Percentiles rank a stretch among this genome's conserved stretches.
Evolutionary conservation across 2,329 filamentous ascomycete species (phyloP).

Genomic region (Paraconiothyrium brasiliense): DNA sequence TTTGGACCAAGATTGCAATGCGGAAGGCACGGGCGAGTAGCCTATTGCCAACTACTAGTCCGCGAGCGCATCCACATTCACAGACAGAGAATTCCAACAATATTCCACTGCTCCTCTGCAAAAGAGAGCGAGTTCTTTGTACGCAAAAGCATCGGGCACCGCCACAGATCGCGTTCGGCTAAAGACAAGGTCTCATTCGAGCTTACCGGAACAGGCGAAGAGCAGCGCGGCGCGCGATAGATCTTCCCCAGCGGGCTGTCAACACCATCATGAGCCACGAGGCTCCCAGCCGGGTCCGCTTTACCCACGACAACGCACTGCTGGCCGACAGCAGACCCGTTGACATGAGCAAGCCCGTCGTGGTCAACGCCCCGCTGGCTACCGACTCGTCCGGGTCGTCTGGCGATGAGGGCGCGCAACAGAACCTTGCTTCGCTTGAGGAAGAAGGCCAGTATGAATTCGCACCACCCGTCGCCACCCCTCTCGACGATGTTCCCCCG

Average conservation of each 20-base stretch:
- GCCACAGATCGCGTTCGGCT: constrained; percentile 13
- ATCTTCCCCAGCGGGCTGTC: constrained; percentile 13
- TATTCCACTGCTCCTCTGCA: background rate
- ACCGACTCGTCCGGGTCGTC: constrained; percentile 61
- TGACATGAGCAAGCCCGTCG: constrained; percentile 41
- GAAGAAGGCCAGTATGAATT: constrained; percentile 50
- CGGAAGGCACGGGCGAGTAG: background rate
- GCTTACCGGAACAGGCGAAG: constrained; percentile 19
- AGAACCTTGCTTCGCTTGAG: constrained; percentile 58
- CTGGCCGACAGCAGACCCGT: constrained; percentile 25
- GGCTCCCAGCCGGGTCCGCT: constrained; percentile 38
- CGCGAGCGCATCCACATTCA: background rate
- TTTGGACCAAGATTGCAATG: background rate
- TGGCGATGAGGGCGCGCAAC: constrained; percentile 56
- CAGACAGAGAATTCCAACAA: background rate
- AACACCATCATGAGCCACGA: constrained; percentile 35
- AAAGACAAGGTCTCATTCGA: constrained; percentile 11
- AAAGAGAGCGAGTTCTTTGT: background rate
- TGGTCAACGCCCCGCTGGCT: constrained; percentile 45
- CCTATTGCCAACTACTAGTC: background rate
- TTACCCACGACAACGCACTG: constrained; percentile 34
- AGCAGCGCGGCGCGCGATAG: constrained; percentile 10
- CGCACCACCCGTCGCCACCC: constrained; percentile 47
- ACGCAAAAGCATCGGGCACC: constrained; percentile 3
- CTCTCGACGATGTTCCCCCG: constrained; percentile 47